Base-by-base conservation (phyloP, 75 land plant genomes). In the Chamaecyparis obtusa region DNA sequence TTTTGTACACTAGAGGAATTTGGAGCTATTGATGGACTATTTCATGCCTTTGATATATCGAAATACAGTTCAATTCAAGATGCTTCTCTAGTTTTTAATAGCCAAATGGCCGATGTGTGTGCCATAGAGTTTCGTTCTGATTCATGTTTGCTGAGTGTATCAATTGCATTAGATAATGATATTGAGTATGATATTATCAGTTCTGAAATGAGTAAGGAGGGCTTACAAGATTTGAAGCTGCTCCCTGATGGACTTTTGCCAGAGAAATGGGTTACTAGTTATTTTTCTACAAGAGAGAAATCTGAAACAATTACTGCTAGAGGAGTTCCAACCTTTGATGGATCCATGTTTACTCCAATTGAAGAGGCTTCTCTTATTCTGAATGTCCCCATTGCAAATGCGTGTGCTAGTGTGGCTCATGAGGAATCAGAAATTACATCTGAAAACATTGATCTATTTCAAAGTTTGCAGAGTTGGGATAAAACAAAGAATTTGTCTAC, bases 331-430 rank as follows among this genome's bases (percentile, higher is more conserved):
- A 43, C 83, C 30, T 80, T 80, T 80, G 83, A 80, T 44, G 83
- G 49, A 2, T 80, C 83, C 30, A 80, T 19, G 30, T 80, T 44
- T 19, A 80, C 30, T 80, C 32, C 83, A 80, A 44, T 80, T 21
- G 49, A 80, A 80, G 49, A 80, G 83, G 83, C 83, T 24, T 80
- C 49, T 9, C 49, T 80, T 44, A 30, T 80, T 43, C 49, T 80
- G 27, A 27, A 44, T 21, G 27, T 7, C 44, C n/a, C 32, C 3
- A 9, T 30, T 44, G 83, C 32, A 27, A 80, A 80, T 80, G 3
- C 43, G 0, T 60, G 67, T 60, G 67, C 27, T 21, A 60, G 67
- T 60, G 6, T 19, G 27, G 49, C 21, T 24, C 32, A 44, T 24
- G 27, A 44, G 39, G 44, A 79, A 43, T 27, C 1, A 27, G 48